These are phyloP conservation scores for Pyrenochaeta sp. DNA, from an alignment of 2,329 filamentous ascomycete species.

Conservation along the genomic window DNA sequence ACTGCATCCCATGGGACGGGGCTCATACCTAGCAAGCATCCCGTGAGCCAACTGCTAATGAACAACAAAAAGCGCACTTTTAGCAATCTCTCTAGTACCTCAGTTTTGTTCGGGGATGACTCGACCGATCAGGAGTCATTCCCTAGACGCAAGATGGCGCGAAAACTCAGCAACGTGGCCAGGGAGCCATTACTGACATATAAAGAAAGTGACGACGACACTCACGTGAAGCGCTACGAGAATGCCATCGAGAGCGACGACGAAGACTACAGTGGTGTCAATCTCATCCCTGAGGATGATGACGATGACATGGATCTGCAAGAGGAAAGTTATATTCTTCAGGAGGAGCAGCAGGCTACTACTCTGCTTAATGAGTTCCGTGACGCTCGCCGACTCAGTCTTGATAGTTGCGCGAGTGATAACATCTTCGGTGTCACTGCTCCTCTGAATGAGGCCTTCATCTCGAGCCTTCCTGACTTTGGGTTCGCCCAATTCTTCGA, in stretches of 20 bases:
- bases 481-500: slow-evolving; percentile 49
- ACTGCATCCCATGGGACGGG: slow-evolving; percentile 38
- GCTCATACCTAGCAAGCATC: slow-evolving; percentile 39
- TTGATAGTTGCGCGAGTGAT: slow-evolving; percentile 45
- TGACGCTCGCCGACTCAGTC: slow-evolving; percentile 46
- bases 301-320: slow-evolving; percentile 82
- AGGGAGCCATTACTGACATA: slow-evolving; percentile 49
- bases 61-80: slow-evolving; percentile 50
- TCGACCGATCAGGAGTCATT: slow-evolving; percentile 41
- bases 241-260: slow-evolving; percentile 51
- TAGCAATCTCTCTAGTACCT: slow-evolving; percentile 51
- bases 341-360: slow-evolving; percentile 42
- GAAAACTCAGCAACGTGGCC: slow-evolving; percentile 45
- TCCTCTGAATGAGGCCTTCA: slow-evolving; percentile 35
- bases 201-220: slow-evolving; percentile 32
- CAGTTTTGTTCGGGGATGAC: slow-evolving; percentile 48
- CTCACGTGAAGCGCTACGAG: slow-evolving; percentile 34
- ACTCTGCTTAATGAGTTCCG: slow-evolving; percentile 41
- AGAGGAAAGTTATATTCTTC: slow-evolving; percentile 78
- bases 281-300: slow-evolving; percentile 76
- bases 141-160: slow-evolving; percentile 49
- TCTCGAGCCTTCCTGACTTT: slow-evolving; percentile 38
- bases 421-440: slow-evolving; percentile 45
- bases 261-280: slow-evolving; percentile 73
- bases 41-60: slow-evolving; percentile 37